Evolutionary conservation across 2,329 filamentous ascomycete genomes (phyloP), one percentile per base, ranked within the genome.

Genomic region (Lecanicillium sp.): DNA sequence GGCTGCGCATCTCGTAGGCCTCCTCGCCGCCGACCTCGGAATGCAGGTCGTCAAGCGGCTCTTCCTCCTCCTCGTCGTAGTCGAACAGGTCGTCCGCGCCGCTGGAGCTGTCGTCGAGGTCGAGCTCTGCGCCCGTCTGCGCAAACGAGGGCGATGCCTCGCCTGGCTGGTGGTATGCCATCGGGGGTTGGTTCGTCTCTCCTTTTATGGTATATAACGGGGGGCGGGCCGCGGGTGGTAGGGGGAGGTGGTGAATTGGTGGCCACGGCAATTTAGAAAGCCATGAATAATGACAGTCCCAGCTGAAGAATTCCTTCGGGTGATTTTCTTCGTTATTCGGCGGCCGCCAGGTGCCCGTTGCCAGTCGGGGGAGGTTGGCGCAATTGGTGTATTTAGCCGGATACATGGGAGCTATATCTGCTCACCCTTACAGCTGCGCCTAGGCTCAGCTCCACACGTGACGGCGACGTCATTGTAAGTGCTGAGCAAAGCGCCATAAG

Each of bases 61-160:
- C 41, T 22, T 50, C 48, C 29, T 46, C 47, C n/a, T 45, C 45
- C 12, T 43, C 42, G 17, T 50, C 48, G 25, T 45, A 47, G 22
- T 47, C 47, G 27, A 42, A 42, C 32, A 43, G 37, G 28, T 47
- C 46, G 41, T 47, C 54, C 14, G 58, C 55, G 46, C 60, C 11
- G 22, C 22, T 25, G 22, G 6, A 55, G 48, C 52, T 55, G 46
- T 57, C 55, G 41, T 63, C 59, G 36, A 62, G 56, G 36, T 43
- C 49, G 45, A 61, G 55, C 34, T 63, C 60, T 33, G 56, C 53
- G 31, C 58, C 57, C 25, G 61, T 64, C 49, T 62, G 62, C 36
- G 61, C 60, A 47, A 64, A 65, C n/a, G 58, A 57, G 15, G 59
- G 55, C 36, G 56, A 54, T 15, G 50, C 49, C 41, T 54, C 49